Conservation (phyloP, 805 yeast genomes). For the Cyberlindnera lachancei region DNA sequence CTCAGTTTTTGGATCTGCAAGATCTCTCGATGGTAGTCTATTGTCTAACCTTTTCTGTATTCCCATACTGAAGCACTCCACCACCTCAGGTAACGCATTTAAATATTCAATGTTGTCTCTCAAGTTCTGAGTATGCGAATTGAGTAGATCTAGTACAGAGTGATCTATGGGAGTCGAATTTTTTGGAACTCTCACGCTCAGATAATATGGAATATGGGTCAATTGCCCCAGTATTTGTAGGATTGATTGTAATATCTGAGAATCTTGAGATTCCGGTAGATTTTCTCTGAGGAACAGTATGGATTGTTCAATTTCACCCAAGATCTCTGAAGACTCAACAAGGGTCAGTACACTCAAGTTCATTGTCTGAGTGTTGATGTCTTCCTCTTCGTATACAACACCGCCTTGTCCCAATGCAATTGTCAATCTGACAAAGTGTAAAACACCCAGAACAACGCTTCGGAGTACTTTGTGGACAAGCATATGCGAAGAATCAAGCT, state of each 20-base stretch:
- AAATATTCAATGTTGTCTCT: slow-evolving; percentile 15
- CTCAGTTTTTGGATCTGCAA: slow-evolving; percentile 25
- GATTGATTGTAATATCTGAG: slow-evolving; percentile 14
- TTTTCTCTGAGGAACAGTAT: slow-evolving; percentile 26
- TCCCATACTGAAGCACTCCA: slow-evolving; percentile 38
- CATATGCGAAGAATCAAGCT: slow-evolving; percentile 2
- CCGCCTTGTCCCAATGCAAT: slow-evolving; percentile 42
- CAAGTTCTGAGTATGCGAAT: slow-evolving; percentile 5
- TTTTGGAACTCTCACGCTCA: slow-evolving; percentile 11
- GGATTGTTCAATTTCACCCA: slow-evolving; percentile 25
- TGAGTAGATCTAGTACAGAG: slow-evolving; percentile 10
- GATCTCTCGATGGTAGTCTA: slow-evolving; percentile 35
- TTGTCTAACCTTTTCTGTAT: slow-evolving; percentile 42
- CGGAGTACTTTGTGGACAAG: slow-evolving; percentile 45
- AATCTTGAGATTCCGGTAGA: slow-evolving; percentile 14
- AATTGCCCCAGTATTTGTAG: slow-evolving; percentile 16
- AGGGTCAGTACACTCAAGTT: slow-evolving; percentile 37
- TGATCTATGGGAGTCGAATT: slow-evolving; percentile 8
- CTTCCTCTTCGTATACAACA: slow-evolving; percentile 71
- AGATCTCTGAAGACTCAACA: slow-evolving; percentile 16
- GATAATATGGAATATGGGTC: slow-evolving; percentile 13
- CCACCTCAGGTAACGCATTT: slow-evolving; percentile 16
- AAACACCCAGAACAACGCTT: slow-evolving; percentile 43
- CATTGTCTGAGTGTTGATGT: slow-evolving; percentile 58
- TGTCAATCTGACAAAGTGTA: slow-evolving; percentile 44